Evolutionary conservation across 306 rosid species (phyloP), one percentile per base, ranked within the genome.

Genomic region (Prunus dulcis): DNA sequence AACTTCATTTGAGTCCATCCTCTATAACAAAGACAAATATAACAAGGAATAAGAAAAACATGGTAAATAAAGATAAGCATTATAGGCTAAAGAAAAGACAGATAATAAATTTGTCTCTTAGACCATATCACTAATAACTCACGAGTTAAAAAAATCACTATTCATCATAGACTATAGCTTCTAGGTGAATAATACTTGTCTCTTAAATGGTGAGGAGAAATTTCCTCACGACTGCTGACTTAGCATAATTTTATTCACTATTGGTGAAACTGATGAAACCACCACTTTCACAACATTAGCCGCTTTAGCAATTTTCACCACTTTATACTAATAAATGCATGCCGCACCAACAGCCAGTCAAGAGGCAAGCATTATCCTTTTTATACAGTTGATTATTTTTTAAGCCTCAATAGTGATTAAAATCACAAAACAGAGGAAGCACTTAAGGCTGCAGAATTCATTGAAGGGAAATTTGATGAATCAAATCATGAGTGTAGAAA

Each of bases 311-410:
- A 71, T 13, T 53, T 71, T n/a, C 20, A 12, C 13, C 13, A 10
- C 19, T 19, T 15, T 5, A 71, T 9, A 25, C 50, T 0, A 71
- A 7, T 32, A 55, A 32, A 30, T 19, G 11, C 20, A 55, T 38
- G 38, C 12, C 51, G 0, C 20, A 32, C 12, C 17, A 2, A 34
- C 20, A 32, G 19, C 49, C 19, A 55, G 76, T 55, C 22, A 38
- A 72, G 47, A 72, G 52, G 13, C n/a, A 72, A 34, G 32, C 76
- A 72, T 41, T 66, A 22, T 19, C 28, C 2, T 78, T 10, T 34
- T 63, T 25, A 38, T 53, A 58, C 0, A 53, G 73, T 45, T 78
- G 47, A 71, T 20, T 52, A 14, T 67, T 23, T 27, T 12, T 17
- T 46, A 79, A 4, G 17, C 3, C 19, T 32, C 17, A 32, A 17